Evolutionary conservation across 1,139 yeast genomes (phyloP).

Genomic region (Geotrichum fermentans): DNA sequence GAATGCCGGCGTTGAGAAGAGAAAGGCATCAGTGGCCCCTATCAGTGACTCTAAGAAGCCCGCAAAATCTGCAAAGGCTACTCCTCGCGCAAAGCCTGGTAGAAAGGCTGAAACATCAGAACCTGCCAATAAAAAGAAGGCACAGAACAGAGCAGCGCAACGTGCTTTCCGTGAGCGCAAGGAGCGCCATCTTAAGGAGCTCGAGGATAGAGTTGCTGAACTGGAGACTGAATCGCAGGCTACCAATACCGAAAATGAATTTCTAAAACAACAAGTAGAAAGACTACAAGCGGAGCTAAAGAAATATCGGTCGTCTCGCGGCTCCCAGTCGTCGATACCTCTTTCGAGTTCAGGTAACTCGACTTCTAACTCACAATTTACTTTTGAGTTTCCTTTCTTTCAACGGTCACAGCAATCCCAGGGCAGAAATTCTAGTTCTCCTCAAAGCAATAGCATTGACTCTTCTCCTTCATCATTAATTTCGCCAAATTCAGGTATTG

Average conservation of each 20-base stretch:
- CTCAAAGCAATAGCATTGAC: constrained; percentile 5
- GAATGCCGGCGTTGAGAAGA: constrained; percentile 6
- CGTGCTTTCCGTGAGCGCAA: constrained; percentile 93
- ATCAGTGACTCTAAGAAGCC: not conserved
- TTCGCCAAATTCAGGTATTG: constrained; percentile 4
- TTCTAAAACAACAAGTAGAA: constrained; percentile 69
- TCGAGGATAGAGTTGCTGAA: constrained; percentile 68
- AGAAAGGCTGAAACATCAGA: constrained; percentile 75
- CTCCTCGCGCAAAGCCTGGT: constrained; percentile 45
- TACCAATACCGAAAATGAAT: constrained; percentile 65
- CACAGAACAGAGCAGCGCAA: constrained; percentile 96
- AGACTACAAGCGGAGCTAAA: constrained; percentile 68
- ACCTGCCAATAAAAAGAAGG: constrained; percentile 82
- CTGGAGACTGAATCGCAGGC: constrained; percentile 66
- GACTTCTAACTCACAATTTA: constrained; percentile 13
- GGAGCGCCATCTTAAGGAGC: constrained; percentile 77
- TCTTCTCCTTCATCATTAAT: constrained; percentile 9
- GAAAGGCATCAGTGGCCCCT: constrained; percentile 13
- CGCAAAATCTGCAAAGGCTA: constrained; percentile 3
- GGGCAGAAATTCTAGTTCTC: not conserved
- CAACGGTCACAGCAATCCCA: constrained; percentile 6
- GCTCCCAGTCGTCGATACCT: not conserved
- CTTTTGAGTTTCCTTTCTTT: constrained; percentile 45
- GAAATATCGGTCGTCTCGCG: constrained; percentile 40
- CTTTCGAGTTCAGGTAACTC: not conserved